Evolutionary conservation across 495 filamentous ascomycete species (phyloP).

Genomic region (Penicillium fimorum): DNA sequence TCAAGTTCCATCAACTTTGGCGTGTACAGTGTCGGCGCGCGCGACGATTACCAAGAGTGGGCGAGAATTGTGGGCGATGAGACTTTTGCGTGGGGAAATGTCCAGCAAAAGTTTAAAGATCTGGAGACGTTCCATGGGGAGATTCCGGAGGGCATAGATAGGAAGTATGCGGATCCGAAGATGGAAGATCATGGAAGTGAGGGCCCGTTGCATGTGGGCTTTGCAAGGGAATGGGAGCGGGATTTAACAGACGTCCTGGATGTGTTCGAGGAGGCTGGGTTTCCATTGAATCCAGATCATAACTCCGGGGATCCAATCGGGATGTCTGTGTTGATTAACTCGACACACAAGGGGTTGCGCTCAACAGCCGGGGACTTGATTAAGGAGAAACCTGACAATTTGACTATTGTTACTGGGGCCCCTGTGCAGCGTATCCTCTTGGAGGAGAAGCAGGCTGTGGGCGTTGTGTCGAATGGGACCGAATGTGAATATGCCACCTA

Average conservation of each 20-base stretch:
- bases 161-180: constrained; percentile 27
- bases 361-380: constrained; percentile 51
- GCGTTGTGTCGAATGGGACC: constrained; percentile 41
- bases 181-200: constrained; percentile 43
- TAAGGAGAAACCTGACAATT: constrained; percentile 35
- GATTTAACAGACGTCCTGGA: constrained; percentile 42
- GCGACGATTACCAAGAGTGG: constrained; percentile 58
- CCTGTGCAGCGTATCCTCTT: constrained; percentile 50
- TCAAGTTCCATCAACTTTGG: constrained; percentile 60
- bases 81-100: constrained; percentile 44
- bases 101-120: constrained; percentile 42
- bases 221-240: constrained; percentile 43
- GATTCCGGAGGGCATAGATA: constrained; percentile 35
- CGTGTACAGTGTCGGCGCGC: constrained; percentile 51
- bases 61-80: constrained; percentile 34
- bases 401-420: constrained; percentile 46
- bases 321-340: constrained; percentile 45
- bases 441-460: constrained; percentile 47
- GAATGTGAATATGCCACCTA: constrained; percentile 18
- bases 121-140: constrained; percentile 52
- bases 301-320: constrained; percentile 58
- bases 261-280: constrained; percentile 41
- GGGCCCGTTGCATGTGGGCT: constrained; percentile 48
- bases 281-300: constrained; percentile 48
- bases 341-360: constrained; percentile 44